Evolutionary conservation across 768 basidiomycete genomes (phyloP), one percentile per base, ranked within the genome.

Genomic region (Kondoa subrosea): DNA sequence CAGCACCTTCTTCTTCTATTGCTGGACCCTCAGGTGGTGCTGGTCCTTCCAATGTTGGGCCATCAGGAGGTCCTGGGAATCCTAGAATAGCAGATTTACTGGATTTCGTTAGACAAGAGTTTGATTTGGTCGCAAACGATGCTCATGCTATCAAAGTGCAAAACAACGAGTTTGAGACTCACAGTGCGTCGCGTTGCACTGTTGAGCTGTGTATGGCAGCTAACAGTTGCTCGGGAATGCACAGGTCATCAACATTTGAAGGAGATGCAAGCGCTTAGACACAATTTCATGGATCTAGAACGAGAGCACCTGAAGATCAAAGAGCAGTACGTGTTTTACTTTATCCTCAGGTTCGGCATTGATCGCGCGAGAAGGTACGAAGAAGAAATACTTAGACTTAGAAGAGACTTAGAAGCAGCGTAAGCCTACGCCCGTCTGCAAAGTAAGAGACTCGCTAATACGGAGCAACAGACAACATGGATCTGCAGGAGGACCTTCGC

Each of bases 201-300:
- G 1, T 31, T 4, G 27, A 27, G 61, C 12, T 21, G 34, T 17
- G 59, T 32, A 26, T 21, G 31, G n/a, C 30, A 1, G 61, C 16
- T 67, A 21, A 50, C 33, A 21, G 26, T 30, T 30, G 8, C 59
- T 32, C 30, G 4, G 0, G 63, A n/a, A 29, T 14, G 14, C n/a
- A 25, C 71, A 80, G 79, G 79, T 65, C 74, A 77, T 65, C 72
- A 73, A 30, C 93, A 97, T 78, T 85, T 96, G 70, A 87, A 85
- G 76, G 93, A 97, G 76, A 80, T 96, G 66, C 88, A 87, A 72
- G 84, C 86, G 75, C 91, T 99, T 74, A 84, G 91, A 34, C 86
- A 90, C 74, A 84, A 87, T 1, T 81, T 96, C 14, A 92, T 91
- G 75, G 91, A 96, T 71, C 85, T 99, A 66, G 93, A 99, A 76